Conservation (phyloP, 305 asterid genomes). For the Striga hermonthica region DNA sequence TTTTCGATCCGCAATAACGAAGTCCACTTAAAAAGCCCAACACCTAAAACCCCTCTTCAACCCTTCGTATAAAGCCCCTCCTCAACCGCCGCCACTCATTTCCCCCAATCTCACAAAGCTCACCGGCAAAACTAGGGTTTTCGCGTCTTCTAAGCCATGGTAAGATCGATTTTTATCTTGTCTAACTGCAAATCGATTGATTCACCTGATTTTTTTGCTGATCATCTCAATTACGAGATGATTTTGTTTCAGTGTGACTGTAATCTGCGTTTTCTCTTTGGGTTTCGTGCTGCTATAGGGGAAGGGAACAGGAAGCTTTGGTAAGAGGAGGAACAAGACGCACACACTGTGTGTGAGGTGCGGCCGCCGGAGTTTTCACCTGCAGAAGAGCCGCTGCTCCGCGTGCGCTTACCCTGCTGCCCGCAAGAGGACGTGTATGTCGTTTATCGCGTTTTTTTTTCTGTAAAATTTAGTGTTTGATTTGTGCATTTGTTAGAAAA, state of each 20-base stretch:
- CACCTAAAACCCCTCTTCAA: slow-evolving; percentile 33
- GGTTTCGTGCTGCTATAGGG: slow-evolving; percentile 47
- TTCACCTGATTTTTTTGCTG: neutral
- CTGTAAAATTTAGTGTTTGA: neutral
- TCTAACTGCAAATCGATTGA: too few relatives aligned
- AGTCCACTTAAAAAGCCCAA: slow-evolving; percentile 27
- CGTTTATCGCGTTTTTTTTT: neutral
- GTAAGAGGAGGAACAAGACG: slow-evolving; percentile 95
- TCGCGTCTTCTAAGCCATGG: slow-evolving; percentile 47
- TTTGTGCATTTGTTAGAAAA: neutral
- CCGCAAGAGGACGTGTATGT: slow-evolving; percentile 78
- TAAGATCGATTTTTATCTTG: slow-evolving; percentile 13
- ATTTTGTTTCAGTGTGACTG: slow-evolving; percentile 4
- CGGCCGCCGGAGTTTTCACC: slow-evolving; percentile 93
- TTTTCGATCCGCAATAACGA: too few relatives aligned
- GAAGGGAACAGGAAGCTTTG: slow-evolving; percentile 92
- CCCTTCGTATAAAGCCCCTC: slow-evolving; percentile 15
- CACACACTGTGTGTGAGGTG: slow-evolving; percentile 93
- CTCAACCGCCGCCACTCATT: slow-evolving; percentile 28
- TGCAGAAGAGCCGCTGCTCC: slow-evolving; percentile 96
- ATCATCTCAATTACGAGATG: neutral
- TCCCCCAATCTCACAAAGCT: slow-evolving; percentile 21
- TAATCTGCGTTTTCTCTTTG: neutral
- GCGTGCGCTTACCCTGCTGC: slow-evolving; percentile 97
- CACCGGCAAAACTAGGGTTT: slow-evolving; percentile 38